These are phyloP conservation scores for Sphagnum magellanicum DNA, from an alignment of 228 moss, liverwort and hornwort genomes.

Conservation along the genomic window DNA sequence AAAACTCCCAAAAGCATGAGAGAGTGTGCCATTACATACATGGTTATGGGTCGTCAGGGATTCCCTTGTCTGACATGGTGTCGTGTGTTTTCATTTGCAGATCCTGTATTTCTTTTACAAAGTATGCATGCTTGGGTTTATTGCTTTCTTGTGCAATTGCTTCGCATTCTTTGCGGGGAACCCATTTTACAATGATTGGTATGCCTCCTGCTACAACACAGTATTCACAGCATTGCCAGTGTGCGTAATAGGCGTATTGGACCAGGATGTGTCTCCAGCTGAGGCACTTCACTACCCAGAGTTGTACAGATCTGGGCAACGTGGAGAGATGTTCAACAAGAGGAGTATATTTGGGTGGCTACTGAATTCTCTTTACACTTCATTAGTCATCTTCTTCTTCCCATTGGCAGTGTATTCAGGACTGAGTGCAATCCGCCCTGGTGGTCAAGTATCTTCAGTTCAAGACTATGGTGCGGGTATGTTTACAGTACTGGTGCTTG, in stretches of 20 bases:
- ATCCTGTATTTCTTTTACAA: slow-evolving; percentile 92
- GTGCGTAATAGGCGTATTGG: slow-evolving; percentile 52
- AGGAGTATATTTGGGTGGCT: slow-evolving; percentile 45
- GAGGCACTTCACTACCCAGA: slow-evolving; percentile 50
- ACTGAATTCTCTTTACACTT: slow-evolving; percentile 57
- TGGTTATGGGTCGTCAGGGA: too few relatives aligned
- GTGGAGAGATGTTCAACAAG: slow-evolving; percentile 76
- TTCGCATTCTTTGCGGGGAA: slow-evolving; percentile 73
- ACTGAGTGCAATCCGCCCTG: slow-evolving; percentile 49
- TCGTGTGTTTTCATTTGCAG: slow-evolving; percentile 19
- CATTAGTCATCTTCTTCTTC: slow-evolving; percentile 80
- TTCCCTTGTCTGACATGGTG: too few relatives aligned
- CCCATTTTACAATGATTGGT: slow-evolving; percentile 90
- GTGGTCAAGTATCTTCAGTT: slow-evolving; percentile 55
- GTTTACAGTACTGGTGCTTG: slow-evolving; percentile 70
- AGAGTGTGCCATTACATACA: too few relatives aligned
- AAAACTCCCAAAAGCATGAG: too few relatives aligned
- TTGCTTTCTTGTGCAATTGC: slow-evolving; percentile 77
- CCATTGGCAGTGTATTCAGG: slow-evolving; percentile 37
- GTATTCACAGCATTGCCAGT: slow-evolving; percentile 73
- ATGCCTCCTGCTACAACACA: slow-evolving; percentile 86
- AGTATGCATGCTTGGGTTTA: slow-evolving; percentile 81
- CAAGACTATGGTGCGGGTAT: slow-evolving; percentile 79
- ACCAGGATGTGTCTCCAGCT: slow-evolving; percentile 72
- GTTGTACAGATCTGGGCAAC: slow-evolving; percentile 68